Evolutionary conservation across 208 protist species (phyloP).

Genomic region (Strigomonas culicis): DNA sequence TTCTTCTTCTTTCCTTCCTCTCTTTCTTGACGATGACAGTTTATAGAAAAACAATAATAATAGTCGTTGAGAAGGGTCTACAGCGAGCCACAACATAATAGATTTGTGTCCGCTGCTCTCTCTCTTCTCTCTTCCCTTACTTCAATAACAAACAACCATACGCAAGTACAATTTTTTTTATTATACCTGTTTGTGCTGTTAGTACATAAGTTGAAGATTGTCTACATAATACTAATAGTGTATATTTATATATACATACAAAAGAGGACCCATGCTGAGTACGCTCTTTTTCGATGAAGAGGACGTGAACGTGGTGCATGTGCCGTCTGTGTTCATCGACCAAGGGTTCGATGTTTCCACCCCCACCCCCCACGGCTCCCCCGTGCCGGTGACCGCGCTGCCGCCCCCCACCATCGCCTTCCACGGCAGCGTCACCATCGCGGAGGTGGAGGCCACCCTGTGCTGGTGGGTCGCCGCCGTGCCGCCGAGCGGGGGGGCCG

Average conservation of each 20-base stretch:
- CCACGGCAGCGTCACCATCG: constrained; percentile 49
- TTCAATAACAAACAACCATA: constrained; percentile 6
- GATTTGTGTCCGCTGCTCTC: background rate
- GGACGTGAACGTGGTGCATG: background rate
- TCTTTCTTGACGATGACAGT: background rate
- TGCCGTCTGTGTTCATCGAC: background rate
- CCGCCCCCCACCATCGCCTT: constrained; percentile 28
- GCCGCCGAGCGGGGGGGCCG: background rate
- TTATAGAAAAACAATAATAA: background rate
- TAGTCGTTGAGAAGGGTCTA: background rate
- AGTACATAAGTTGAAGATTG: background rate
- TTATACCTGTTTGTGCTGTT: constrained; percentile 5
- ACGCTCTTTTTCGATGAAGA: constrained; percentile 71
- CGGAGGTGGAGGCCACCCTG: constrained; percentile 50
- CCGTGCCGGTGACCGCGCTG: background rate
- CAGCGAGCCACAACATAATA: background rate
- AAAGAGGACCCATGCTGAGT: constrained; percentile 39
- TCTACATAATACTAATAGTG: background rate
- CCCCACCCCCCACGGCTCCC: background rate
- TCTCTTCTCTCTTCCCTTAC: constrained; percentile 1
- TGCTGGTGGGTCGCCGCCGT: constrained; percentile 72
- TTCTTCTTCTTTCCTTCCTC: constrained; percentile 14
- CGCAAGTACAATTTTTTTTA: constrained; percentile 17
- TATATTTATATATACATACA: background rate
- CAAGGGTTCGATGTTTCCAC: background rate